phyloP scores from a whole-genome alignment of 2,329 filamentous ascomycete genomes.

The Hirsutella rhossiliensis region DNA sequence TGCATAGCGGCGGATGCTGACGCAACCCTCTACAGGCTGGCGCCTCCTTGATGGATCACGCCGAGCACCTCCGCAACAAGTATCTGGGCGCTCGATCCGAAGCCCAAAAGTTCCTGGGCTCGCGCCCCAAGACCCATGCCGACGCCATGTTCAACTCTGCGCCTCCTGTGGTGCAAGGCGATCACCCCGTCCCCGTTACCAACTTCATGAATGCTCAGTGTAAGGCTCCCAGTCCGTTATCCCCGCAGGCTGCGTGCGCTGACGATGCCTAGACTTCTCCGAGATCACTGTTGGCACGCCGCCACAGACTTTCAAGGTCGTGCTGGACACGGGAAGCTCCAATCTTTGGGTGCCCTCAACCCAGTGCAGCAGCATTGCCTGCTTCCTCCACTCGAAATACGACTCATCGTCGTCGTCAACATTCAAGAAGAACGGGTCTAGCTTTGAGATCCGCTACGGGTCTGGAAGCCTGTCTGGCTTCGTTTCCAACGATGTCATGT shows the following conservation, averaged over 20 bases:
- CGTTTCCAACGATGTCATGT: conserved; percentile 76
- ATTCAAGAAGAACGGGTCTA: conserved; percentile 86
- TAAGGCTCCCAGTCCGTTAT: conserved; percentile 35
- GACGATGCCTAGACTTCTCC: conserved; percentile 64
- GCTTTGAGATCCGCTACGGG: conserved; percentile 90
- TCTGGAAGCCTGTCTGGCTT: conserved; percentile 91
- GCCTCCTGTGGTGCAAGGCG: conserved; percentile 38
- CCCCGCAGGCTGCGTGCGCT: not conserved
- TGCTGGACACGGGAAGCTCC: conserved; percentile 95
- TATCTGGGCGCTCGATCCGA: conserved; percentile 74
- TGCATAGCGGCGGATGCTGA: conserved; percentile 7
- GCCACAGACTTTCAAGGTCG: conserved; percentile 93
- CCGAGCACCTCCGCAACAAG: conserved; percentile 81
- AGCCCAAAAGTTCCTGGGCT: conserved; percentile 67
- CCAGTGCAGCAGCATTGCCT: conserved; percentile 88
- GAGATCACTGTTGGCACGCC: conserved; percentile 89
- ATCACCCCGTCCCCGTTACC: conserved; percentile 77
- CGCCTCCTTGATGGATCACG: conserved; percentile 69
- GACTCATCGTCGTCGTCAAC: conserved; percentile 80
- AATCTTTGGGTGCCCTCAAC: conserved; percentile 96
- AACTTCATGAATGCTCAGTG: conserved; percentile 99
- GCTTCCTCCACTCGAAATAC: conserved; percentile 95
- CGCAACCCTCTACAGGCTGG: conserved; percentile 42
- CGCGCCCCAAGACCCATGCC: conserved; percentile 44
- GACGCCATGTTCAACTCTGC: conserved; percentile 32